Evolutionary conservation across 306 rosid species (phyloP).

Genomic region (Fragaria vesca): DNA sequence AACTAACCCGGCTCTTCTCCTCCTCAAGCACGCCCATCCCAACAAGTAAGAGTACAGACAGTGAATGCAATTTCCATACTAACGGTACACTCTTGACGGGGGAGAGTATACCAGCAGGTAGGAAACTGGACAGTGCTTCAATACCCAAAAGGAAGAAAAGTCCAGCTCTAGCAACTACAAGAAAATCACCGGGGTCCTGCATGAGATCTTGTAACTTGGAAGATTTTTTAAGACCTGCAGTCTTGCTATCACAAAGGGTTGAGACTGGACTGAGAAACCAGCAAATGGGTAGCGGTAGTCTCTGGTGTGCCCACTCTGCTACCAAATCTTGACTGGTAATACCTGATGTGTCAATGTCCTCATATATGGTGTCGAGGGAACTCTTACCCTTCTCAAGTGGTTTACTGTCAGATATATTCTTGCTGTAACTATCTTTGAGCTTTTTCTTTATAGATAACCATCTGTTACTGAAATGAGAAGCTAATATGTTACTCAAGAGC

Average conservation of each 20-base stretch:
- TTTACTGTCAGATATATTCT: conserved; percentile 30
- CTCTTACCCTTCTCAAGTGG: conserved; percentile 38
- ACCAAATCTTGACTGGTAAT: conserved; percentile 30
- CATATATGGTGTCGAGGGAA: conserved; percentile 68
- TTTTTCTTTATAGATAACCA: conserved; percentile 76
- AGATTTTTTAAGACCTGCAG: conserved; percentile 44
- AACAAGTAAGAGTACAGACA: conserved; percentile 74
- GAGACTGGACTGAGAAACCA: conserved; percentile 86
- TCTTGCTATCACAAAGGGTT: conserved; percentile 56
- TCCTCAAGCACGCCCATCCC: conserved; percentile 84
- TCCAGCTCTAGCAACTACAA: conserved; percentile 75
- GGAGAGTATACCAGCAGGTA: conserved; percentile 49
- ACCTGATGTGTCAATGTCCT: conserved; percentile 58
- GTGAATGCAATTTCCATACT: conserved; percentile 89
- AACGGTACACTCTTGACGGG: conserved; percentile 66
- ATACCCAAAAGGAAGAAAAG: conserved; percentile 80
- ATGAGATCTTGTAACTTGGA: conserved; percentile 33
- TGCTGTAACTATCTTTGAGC: conserved; percentile 36
- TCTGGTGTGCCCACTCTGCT: conserved; percentile 87
- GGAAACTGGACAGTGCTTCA: conserved; percentile 70
- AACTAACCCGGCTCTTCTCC: conserved; percentile 60
- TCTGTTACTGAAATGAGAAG: conserved; percentile 75
- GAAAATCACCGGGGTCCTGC: conserved; percentile 41
- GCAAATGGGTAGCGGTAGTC: conserved; percentile 77
- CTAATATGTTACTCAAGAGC: conserved; percentile 53